Conservation (phyloP, 2,329 filamentous ascomycete species). For the Hypomyces rosellus region DNA sequence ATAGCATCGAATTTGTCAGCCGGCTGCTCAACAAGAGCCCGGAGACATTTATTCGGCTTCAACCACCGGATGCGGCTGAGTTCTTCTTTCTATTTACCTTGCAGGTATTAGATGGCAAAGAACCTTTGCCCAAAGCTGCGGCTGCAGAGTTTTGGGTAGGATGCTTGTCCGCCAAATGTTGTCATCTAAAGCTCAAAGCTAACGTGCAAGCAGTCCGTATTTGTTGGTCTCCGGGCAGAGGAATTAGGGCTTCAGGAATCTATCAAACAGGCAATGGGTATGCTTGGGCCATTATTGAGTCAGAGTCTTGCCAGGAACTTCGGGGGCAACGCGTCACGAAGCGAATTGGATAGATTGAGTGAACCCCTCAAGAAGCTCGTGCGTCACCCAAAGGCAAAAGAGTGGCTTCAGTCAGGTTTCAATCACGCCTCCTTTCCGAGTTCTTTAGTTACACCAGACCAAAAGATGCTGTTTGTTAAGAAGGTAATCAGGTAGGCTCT, state of each 20-base stretch:
- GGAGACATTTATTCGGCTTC: slow-evolving; percentile 52
- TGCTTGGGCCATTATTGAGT: slow-evolving; percentile 56
- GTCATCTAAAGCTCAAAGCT: background rate
- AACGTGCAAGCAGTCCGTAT: slow-evolving; percentile 38
- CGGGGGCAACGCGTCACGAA: slow-evolving; percentile 61
- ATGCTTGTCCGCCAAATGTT: background rate
- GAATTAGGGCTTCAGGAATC: slow-evolving; percentile 36
- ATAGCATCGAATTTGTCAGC: slow-evolving; percentile 65
- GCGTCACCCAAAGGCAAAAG: slow-evolving; percentile 47
- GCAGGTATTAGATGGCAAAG: slow-evolving; percentile 61
- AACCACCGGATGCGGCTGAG: slow-evolving; percentile 51
- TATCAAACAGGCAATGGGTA: slow-evolving; percentile 45
- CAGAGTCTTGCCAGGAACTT: slow-evolving; percentile 58
- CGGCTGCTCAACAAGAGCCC: slow-evolving; percentile 57
- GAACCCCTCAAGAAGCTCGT: slow-evolving; percentile 67
- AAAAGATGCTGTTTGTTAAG: slow-evolving; percentile 59
- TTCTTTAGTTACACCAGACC: slow-evolving; percentile 49
- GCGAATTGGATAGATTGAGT: slow-evolving; percentile 64
- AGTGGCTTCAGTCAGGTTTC: slow-evolving; percentile 59
- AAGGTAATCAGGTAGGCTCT: slow-evolving; percentile 53
- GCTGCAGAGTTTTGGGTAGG: slow-evolving; percentile 70
- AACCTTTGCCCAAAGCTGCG: slow-evolving; percentile 68
- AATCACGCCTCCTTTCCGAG: slow-evolving; percentile 51
- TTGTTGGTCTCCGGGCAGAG: slow-evolving; percentile 42
- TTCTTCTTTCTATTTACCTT: slow-evolving; percentile 67